A percentile compares a stretch with the other conserved stretches of the same genome.
phyloP scores from a whole-genome alignment of 2,329 filamentous ascomycete species.

The Akanthomyces lecanii region DNA sequence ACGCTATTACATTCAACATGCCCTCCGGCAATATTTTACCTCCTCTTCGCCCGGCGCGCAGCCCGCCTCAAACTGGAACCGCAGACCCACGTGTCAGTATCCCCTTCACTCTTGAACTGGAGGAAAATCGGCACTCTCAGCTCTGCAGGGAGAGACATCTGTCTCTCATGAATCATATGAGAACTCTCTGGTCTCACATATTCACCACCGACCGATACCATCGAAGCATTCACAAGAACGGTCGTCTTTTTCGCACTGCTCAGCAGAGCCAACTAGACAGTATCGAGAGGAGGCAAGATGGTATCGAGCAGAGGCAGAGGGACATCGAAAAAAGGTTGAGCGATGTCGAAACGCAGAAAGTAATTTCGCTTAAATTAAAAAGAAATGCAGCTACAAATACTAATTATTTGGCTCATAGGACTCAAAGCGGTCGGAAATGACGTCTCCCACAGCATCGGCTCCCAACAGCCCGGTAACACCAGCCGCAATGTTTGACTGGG shows the following conservation, averaged over 20 bases:
- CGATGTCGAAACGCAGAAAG: too few relatives aligned
- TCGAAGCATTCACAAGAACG: not conserved
- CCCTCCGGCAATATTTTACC: not conserved
- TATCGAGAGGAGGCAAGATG: too few relatives aligned
- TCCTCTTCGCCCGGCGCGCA: not conserved
- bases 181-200: not conserved
- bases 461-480: not conserved
- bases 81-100: not conserved
- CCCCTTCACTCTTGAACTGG: not conserved
- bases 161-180: not conserved
- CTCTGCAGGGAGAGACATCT: not conserved
- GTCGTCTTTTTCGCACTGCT: too few relatives aligned
- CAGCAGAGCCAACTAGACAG: too few relatives aligned
- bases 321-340: too few relatives aligned
- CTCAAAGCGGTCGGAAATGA: too few relatives aligned
- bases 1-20: not conserved
- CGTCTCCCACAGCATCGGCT: not conserved
- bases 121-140: not conserved
- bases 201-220: not conserved
- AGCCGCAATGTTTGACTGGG: not conserved
- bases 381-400: too few relatives aligned
- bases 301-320: too few relatives aligned
- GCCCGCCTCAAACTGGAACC: not conserved
- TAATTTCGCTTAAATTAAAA: too few relatives aligned
- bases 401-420: too few relatives aligned